Percentiles rank a stretch among this genome's conserved stretches.
Evolutionary conservation across 2,329 filamentous ascomycete species (phyloP).

Genomic region (Arachnopeziza araneosa): DNA sequence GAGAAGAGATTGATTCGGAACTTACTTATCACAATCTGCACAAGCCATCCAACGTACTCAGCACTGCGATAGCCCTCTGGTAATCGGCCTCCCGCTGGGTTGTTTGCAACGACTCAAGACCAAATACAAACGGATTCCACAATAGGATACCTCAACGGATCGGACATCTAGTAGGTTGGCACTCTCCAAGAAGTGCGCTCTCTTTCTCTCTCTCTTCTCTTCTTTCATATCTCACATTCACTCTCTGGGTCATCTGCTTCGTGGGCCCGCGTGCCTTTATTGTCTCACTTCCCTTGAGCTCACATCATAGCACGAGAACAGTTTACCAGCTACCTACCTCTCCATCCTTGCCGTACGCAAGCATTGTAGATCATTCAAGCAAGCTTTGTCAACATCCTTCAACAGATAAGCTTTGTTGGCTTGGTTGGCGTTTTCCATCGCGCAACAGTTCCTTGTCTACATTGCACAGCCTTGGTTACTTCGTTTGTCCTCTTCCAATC

Average conservation of each 20-base stretch:
- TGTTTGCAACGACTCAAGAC: not conserved
- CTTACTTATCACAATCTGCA: not conserved
- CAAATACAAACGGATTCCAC: not conserved
- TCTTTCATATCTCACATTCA: not conserved
- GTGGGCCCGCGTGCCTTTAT: not conserved
- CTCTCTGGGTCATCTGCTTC: not conserved
- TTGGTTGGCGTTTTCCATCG: not conserved
- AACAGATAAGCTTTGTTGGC: not conserved
- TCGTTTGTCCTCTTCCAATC: not conserved
- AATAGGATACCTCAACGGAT: not conserved
- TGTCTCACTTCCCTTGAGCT: not conserved
- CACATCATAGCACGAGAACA: not conserved
- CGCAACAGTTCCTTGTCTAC: not conserved
- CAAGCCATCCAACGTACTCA: too few relatives aligned
- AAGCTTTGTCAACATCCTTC: not conserved
- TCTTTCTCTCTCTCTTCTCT: not conserved
- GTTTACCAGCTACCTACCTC: not conserved
- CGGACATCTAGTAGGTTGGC: conserved; percentile 4
- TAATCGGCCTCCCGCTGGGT: not conserved
- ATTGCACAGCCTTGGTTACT: not conserved
- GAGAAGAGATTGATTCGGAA: not conserved
- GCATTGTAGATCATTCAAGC: not conserved
- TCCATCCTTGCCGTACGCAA: not conserved
- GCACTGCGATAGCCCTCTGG: not conserved
- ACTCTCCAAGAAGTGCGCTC: conserved; percentile 1